These are phyloP conservation scores for Calonectria pauciramosa DNA, from an alignment of 2,329 filamentous ascomycete genomes.

Conservation along the genomic window DNA sequence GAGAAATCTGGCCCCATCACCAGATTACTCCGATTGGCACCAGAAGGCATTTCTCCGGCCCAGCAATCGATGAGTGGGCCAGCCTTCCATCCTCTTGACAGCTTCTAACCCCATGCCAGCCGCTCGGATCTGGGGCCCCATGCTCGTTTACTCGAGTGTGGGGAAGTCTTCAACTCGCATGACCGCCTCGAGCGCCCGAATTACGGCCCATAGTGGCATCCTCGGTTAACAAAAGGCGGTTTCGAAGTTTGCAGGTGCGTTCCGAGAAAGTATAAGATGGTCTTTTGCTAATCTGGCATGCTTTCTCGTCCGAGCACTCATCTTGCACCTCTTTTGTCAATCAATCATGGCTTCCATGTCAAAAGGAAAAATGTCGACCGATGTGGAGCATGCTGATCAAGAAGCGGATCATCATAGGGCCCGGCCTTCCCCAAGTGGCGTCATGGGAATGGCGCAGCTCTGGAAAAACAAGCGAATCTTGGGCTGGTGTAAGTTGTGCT, in stretches of 20 bases:
- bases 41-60: neutral
- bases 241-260: neutral
- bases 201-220: neutral
- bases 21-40: neutral
- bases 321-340: neutral
- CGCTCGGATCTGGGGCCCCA: neutral
- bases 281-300: too few relatives aligned
- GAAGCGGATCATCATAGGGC: neutral
- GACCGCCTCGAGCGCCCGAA: neutral
- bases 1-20: neutral
- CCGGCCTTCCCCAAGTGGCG: neutral
- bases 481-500: conserved; percentile 17
- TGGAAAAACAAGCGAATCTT: conserved; percentile 19
- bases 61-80: neutral
- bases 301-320: too few relatives aligned
- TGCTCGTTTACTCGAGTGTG: neutral
- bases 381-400: neutral
- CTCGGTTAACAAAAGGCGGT: neutral
- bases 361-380: neutral
- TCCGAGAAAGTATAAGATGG: neutral
- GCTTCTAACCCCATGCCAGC: neutral
- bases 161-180: conserved; percentile 13
- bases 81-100: neutral
- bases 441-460: neutral
- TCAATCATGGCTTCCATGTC: neutral